Percentiles rank a stretch among this genome's conserved stretches.
These are phyloP conservation scores for Metarhizium humberi DNA, from an alignment of 2,329 filamentous ascomycete species.

Conservation along the genomic window DNA sequence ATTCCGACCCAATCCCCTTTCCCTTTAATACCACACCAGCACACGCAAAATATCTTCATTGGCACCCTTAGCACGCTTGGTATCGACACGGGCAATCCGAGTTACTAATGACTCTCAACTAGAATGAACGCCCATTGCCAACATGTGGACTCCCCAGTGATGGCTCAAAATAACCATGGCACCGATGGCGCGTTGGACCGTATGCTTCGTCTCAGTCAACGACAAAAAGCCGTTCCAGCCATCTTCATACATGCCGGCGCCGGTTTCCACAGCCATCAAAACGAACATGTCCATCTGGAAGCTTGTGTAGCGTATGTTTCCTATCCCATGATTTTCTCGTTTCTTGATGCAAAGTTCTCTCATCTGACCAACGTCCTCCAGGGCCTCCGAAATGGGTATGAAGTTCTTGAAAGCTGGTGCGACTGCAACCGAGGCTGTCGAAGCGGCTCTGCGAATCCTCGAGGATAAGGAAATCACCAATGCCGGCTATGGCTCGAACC, in stretches of 20 bases:
- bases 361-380: slow-evolving; percentile 24
- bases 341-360: background rate
- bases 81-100: background rate
- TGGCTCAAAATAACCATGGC: slow-evolving; percentile 35
- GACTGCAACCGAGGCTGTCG: slow-evolving; percentile 78
- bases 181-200: slow-evolving; percentile 33
- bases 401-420: slow-evolving; percentile 67
- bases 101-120: slow-evolving; percentile 13
- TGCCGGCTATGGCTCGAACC: slow-evolving; percentile 89
- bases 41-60: slow-evolving; percentile 5
- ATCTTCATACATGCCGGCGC: slow-evolving; percentile 96
- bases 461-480: slow-evolving; percentile 97
- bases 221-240: slow-evolving; percentile 43
- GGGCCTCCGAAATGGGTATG: slow-evolving; percentile 80
- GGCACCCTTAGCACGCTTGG: slow-evolving; percentile 3
- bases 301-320: slow-evolving; percentile 75
- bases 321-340: background rate
- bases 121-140: slow-evolving; percentile 19
- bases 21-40: background rate
- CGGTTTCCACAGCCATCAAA: slow-evolving; percentile 82
- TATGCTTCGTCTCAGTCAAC: slow-evolving; percentile 25
- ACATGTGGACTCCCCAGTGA: slow-evolving; percentile 26
- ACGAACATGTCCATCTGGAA: slow-evolving; percentile 74
- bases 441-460: slow-evolving; percentile 76
- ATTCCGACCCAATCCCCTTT: slow-evolving; percentile 1